Conservation (phyloP, 169 alveolate genomes). For the Eimeria sp. region DNA sequence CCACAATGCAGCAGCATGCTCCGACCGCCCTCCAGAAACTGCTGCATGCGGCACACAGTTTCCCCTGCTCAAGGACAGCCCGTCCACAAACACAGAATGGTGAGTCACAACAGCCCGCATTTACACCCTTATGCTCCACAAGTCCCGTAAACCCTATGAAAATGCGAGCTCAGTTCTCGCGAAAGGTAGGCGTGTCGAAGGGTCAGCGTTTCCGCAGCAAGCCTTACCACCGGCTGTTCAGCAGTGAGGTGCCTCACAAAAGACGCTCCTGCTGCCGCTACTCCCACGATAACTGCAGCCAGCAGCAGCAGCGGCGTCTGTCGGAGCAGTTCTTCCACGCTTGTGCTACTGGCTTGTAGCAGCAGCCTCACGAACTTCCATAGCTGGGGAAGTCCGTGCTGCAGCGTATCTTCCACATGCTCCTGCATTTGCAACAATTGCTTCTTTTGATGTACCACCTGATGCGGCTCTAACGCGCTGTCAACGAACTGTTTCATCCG, state of each 20-base stretch:
- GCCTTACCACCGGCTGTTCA: slow-evolving; percentile 31
- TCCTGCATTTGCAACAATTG: slow-evolving; percentile 22
- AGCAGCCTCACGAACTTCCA: slow-evolving; percentile 30
- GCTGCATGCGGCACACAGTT: slow-evolving; percentile 56
- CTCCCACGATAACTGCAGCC: slow-evolving; percentile 9
- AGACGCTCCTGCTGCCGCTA: slow-evolving; percentile 47
- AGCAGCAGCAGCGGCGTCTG: slow-evolving; percentile 47
- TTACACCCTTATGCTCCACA: neutral
- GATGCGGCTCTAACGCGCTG: slow-evolving; percentile 14
- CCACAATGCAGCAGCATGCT: slow-evolving; percentile 25
- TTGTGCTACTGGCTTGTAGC: slow-evolving; percentile 43
- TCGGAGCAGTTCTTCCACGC: slow-evolving; percentile 59
- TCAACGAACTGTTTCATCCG: neutral
- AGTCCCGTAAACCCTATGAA: neutral
- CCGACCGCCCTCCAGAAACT: slow-evolving; percentile 44
- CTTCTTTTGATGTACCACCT: slow-evolving; percentile 11
- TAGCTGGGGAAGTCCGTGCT: slow-evolving; percentile 12
- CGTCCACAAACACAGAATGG: neutral
- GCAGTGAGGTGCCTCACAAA: neutral
- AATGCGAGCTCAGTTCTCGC: neutral
- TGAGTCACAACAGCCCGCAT: neutral
- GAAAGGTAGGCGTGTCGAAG: neutral
- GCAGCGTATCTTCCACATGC: slow-evolving; percentile 2
- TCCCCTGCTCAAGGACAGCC: slow-evolving; percentile 47
- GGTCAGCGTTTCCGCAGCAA: neutral